phyloP scores from a whole-genome alignment of 495 filamentous ascomycete genomes.

The Haplographium delicatum region DNA sequence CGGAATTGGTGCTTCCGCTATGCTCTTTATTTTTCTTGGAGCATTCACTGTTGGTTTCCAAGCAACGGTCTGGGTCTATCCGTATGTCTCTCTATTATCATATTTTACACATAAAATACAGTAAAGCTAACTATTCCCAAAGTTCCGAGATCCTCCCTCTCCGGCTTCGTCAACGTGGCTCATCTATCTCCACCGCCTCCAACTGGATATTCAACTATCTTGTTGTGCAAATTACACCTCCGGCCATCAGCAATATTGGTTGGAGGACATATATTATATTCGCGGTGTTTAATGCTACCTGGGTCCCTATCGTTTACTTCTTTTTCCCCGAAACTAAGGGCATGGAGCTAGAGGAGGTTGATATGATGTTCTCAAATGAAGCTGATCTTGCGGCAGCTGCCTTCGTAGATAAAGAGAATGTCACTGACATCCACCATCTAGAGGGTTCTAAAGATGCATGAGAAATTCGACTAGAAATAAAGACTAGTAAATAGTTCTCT shows the following conservation, averaged over 20 bases:
- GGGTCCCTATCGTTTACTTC: constrained; percentile 65
- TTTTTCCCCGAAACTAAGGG: constrained; percentile 73
- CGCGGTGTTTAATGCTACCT: constrained; percentile 66
- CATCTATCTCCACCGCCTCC: constrained; percentile 59
- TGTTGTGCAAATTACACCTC: constrained; percentile 69
- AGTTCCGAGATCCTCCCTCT: constrained; percentile 70
- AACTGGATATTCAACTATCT: constrained; percentile 60
- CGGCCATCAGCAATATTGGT: constrained; percentile 58
- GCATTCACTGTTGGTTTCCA: constrained; percentile 79
- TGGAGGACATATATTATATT: constrained; percentile 77
- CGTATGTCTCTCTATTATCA: no score
- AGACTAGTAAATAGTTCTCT: no score
- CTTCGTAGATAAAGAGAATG: no score
- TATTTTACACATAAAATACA: no score
- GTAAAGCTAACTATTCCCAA: no score
- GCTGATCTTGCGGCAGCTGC: no score
- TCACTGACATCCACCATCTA: no score
- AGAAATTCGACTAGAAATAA: no score
- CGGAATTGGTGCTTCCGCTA: constrained; percentile 48
- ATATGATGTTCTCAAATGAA: constrained; percentile 61
- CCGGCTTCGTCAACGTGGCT: constrained; percentile 65
- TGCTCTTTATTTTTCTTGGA: constrained; percentile 67
- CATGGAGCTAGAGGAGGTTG: constrained; percentile 70
- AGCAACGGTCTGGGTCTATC: constrained; percentile 36
- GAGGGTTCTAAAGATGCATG: no score